phyloP scores from a whole-genome alignment of 2,329 filamentous ascomycete genomes.

The Pseudogymnoascus sp. region DNA sequence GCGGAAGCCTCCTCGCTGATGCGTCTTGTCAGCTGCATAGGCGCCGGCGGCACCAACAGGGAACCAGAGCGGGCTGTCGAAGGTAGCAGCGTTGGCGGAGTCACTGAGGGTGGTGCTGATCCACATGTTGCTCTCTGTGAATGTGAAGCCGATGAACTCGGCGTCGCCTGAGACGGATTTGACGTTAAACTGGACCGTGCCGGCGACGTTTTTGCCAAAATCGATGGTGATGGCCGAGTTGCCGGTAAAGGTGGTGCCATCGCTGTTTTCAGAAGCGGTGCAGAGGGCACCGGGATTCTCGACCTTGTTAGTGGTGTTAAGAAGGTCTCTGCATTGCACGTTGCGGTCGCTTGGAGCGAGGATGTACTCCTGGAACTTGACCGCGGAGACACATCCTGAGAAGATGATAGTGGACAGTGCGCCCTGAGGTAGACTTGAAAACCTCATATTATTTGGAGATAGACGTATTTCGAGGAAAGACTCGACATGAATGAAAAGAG shows the following conservation, averaged over 20 bases:
- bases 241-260: slow-evolving; percentile 18
- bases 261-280: background rate
- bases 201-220: slow-evolving; percentile 33
- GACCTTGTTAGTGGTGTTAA: slow-evolving; percentile 13
- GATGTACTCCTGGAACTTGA: slow-evolving; percentile 17
- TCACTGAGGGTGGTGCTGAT: slow-evolving; percentile 39
- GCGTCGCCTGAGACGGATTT: slow-evolving; percentile 17
- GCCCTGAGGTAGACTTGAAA: background rate
- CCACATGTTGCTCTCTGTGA: slow-evolving; percentile 37
- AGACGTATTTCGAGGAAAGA: background rate
- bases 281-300: slow-evolving; percentile 15
- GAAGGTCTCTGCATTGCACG: slow-evolving; percentile 13
- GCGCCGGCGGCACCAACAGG: slow-evolving; percentile 29
- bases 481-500: background rate
- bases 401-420: background rate
- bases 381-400: background rate
- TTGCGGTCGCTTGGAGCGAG: slow-evolving; percentile 17
- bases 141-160: slow-evolving; percentile 33
- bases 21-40: slow-evolving; percentile 35
- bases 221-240: slow-evolving; percentile 33
- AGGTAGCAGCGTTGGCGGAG: slow-evolving; percentile 37
- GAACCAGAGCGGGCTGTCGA: slow-evolving; percentile 43
- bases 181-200: slow-evolving; percentile 31
- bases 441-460: background rate
- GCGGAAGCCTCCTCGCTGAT: slow-evolving; percentile 38